Base-by-base conservation (phyloP, 148 eudicot species). In the Vaccinium darrowii region DNA sequence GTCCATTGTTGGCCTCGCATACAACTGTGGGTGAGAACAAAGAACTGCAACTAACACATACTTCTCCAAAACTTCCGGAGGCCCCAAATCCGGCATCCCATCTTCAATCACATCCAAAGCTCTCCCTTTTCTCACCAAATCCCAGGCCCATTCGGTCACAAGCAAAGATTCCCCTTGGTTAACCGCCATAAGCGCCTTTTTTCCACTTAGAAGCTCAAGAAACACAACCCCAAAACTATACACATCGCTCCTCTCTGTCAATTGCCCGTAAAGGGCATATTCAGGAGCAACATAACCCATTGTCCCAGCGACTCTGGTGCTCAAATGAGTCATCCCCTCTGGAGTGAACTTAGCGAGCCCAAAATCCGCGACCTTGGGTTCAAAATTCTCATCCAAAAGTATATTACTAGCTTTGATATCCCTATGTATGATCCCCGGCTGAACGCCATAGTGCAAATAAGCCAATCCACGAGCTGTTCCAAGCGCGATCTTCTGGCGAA, bases 211-310 rank as follows among this genome's bases (percentile, higher is more conserved):
- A 69, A 95, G 90, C 91, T 95, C 98, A 23, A 95, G 92, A 65
- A 95, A 86, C 58, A 95, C 92, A 21, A 95, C 95, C 12, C 98
- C 98, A 82, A 95, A 95, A 77, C 98, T 93, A 76, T 92, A 95
- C 16, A 95, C 98, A 86, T 95, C 98, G 15, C 96, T 95, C 63
- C 96, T 92, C 76, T 94, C 96, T 0, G 98, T 94, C 85, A 95
- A 87, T 14, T 95, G 96, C n/a, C 98, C 98, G 50, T 94, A 94
- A 9, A 95, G 79, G 0, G 98, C 98, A 83, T 95, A 95, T 79
- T 95, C 98, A 0, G 98, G 98, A 1, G 98, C 95, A 18, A 95
- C 98, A 88, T 94, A 95, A 0, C 98, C 98, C 98, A 94, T 92
- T 18, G 98, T 95, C 53, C 98, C 98, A 0, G 98, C 98, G 30